These are phyloP conservation scores for Kazachstania kunashirensis DNA, from an alignment of 805 yeast species.

Conservation along the genomic window DNA sequence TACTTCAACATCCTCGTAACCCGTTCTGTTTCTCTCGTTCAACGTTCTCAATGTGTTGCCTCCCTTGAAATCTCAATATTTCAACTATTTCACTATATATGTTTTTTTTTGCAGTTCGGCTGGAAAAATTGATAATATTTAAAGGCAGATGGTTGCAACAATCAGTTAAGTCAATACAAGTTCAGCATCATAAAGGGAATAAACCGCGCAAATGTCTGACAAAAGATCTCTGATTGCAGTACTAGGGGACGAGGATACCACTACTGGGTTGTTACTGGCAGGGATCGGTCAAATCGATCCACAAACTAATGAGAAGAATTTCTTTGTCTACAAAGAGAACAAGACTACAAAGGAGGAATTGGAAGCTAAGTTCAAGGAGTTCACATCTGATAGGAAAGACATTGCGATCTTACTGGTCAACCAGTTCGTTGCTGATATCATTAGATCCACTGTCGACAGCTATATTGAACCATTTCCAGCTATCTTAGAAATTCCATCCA, in stretches of 20 bases:
- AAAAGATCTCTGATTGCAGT: slow-evolving; percentile 84
- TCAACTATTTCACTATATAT: no score
- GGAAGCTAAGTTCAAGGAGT: slow-evolving; percentile 62
- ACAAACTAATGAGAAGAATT: slow-evolving; percentile 55
- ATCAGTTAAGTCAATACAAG: no score
- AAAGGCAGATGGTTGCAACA: no score
- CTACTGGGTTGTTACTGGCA: slow-evolving; percentile 89
- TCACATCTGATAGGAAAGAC: slow-evolving; percentile 69
- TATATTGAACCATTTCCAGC: slow-evolving; percentile 93
- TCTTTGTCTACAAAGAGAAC: slow-evolving; percentile 64
- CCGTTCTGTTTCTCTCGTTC: no score
- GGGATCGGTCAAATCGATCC: slow-evolving; percentile 79
- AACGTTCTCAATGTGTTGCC: no score
- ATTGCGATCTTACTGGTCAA: slow-evolving; percentile 88
- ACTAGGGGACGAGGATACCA: slow-evolving; percentile 95
- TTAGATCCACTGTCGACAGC: slow-evolving; percentile 71
- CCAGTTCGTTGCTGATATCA: slow-evolving; percentile 89
- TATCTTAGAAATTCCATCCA: slow-evolving; percentile 90
- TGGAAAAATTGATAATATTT: no score
- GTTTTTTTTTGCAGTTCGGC: no score
- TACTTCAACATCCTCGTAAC: no score
- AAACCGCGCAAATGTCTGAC: slow-evolving; percentile 23
- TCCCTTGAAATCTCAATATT: no score
- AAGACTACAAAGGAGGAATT: slow-evolving; percentile 72
- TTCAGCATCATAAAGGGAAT: no score